phyloP scores from a whole-genome alignment of 441 rosid species.

The Corymbia calophylla region DNA sequence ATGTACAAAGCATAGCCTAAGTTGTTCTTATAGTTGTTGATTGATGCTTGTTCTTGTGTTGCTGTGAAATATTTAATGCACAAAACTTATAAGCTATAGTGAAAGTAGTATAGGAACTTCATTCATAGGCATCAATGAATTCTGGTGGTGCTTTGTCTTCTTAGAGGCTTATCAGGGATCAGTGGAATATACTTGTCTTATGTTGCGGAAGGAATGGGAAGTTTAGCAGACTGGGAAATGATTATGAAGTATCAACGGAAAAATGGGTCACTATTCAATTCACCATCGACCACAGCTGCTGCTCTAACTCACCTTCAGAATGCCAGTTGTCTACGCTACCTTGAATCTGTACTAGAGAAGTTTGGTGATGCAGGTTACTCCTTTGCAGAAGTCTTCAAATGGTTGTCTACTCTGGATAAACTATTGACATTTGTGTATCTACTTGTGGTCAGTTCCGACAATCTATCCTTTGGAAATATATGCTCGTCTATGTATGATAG shows the following conservation, averaged over 20 bases:
- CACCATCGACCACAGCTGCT: conserved; percentile 89
- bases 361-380: conserved; percentile 52
- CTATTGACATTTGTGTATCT: conserved; percentile 2
- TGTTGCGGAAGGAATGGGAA: conserved; percentile 63
- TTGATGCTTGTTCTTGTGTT: neutral
- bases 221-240: conserved; percentile 51
- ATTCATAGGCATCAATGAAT: neutral
- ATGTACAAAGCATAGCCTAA: neutral
- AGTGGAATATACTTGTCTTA: conserved; percentile 54
- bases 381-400: neutral
- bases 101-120: neutral
- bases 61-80: neutral
- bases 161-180: conserved; percentile 22
- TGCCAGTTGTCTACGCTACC: conserved; percentile 54
- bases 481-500: conserved; percentile 53
- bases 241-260: conserved; percentile 53
- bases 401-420: neutral
- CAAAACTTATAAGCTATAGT: neutral
- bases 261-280: conserved; percentile 71
- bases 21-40: neutral
- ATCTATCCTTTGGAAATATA: conserved; percentile 48
- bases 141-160: neutral
- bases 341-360: conserved; percentile 39
- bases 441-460: conserved; percentile 55
- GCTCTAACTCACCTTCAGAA: conserved; percentile 44